These are phyloP conservation scores for Aspergillus wentii DNA, from an alignment of 495 filamentous ascomycete genomes.

Conservation along the genomic window DNA sequence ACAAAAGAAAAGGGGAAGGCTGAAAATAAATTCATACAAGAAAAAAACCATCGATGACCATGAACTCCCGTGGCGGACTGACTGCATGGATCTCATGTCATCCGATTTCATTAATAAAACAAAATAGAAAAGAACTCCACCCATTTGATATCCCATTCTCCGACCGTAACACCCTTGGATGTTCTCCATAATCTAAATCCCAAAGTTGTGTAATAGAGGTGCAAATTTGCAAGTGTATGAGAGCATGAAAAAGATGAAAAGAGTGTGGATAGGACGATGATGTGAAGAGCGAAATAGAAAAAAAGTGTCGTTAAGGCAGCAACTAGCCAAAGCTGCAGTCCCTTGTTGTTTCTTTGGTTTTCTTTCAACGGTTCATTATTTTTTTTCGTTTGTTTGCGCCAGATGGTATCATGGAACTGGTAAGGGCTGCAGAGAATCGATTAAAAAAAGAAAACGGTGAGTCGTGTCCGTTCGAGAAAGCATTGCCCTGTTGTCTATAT, in stretches of 20 bases:
- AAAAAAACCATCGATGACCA: conserved; percentile 3
- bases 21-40: conserved; percentile 8
- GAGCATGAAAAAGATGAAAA: conserved; percentile 11
- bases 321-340: no score
- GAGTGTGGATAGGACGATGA: background rate
- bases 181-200: conserved; percentile 13
- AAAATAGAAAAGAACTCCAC: conserved; percentile 15
- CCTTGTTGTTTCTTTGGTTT: no score
- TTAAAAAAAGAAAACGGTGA: no score
- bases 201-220: conserved; percentile 11
- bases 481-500: no score
- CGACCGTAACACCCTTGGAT: conserved; percentile 13
- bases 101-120: conserved; percentile 7
- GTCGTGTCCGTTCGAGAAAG: no score
- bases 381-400: no score
- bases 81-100: conserved; percentile 8
- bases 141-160: conserved; percentile 11
- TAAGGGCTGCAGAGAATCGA: no score
- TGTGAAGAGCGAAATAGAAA: background rate
- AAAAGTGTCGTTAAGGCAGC: no score
- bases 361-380: no score
- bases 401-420: no score
- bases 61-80: conserved; percentile 4
- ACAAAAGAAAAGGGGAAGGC: conserved; percentile 13
- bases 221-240: conserved; percentile 7